Evolutionary conservation across 148 eudicot species (phyloP).

Genomic region (Nyssa sinensis): DNA sequence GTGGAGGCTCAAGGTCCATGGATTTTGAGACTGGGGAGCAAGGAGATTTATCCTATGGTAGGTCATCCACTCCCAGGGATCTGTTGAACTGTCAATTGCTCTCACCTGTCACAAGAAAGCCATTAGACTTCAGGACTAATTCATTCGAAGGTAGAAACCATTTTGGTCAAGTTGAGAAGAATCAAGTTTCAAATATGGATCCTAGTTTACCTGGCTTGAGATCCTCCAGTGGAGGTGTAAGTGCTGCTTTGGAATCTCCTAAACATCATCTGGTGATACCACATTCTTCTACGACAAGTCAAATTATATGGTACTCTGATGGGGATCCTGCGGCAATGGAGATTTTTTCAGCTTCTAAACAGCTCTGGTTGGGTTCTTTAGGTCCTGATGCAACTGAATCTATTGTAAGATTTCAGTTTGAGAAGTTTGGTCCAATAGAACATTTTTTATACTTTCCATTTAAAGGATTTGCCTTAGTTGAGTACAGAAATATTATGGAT

Average conservation of each 20-base stretch:
- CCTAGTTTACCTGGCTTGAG: constrained; percentile 25
- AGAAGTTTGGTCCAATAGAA: constrained; percentile 83
- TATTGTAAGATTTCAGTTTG: constrained; percentile 67
- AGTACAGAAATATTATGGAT: constrained; percentile 75
- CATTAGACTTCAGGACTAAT: constrained; percentile 45
- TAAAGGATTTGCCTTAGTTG: constrained; percentile 69
- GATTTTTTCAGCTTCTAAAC: constrained; percentile 79
- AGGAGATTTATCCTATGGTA: constrained; percentile 45
- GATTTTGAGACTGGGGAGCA: constrained; percentile 53
- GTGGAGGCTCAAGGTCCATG: constrained; percentile 56
- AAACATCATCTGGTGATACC: constrained; percentile 32
- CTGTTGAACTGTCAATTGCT: constrained; percentile 37
- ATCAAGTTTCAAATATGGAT: constrained; percentile 39
- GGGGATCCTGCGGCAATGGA: constrained; percentile 88
- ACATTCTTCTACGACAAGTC: constrained; percentile 35
- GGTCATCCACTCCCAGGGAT: constrained; percentile 63
- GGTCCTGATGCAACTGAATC: constrained; percentile 84
- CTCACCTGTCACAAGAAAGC: constrained; percentile 59
- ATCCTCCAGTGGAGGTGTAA: constrained; percentile 30
- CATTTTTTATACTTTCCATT: constrained; percentile 50
- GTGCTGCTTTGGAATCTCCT: constrained; percentile 40
- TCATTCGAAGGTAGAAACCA: constrained; percentile 40
- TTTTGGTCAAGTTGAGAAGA: constrained; percentile 39
- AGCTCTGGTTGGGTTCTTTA: constrained; percentile 85
- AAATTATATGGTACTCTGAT: constrained; percentile 64